Percentiles rank a stretch among this genome's conserved stretches.
Conservation (phyloP, 768 basidiomycete species). For the Amanita pallidorosea region DNA sequence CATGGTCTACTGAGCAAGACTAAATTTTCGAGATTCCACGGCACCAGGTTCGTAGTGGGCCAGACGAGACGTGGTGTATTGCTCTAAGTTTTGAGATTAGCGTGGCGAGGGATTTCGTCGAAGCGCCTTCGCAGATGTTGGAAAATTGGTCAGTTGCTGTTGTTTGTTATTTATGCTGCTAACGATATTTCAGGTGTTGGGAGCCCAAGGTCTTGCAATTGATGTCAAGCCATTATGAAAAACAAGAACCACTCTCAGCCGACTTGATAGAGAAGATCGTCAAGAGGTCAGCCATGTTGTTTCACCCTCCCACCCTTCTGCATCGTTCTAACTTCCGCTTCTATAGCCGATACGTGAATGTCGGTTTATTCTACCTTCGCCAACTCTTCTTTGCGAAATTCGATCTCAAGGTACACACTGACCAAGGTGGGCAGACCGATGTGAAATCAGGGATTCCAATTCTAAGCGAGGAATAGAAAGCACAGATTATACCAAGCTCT, state of each 20-base stretch:
- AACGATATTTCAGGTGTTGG: constrained; percentile 47
- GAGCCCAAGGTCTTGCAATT: constrained; percentile 64
- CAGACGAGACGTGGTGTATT: background rate
- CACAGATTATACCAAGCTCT: constrained; percentile 69
- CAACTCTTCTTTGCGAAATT: constrained; percentile 81
- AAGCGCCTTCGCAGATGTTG: constrained; percentile 87
- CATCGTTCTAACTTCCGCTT: background rate
- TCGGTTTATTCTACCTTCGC: constrained; percentile 72
- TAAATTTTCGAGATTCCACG: constrained; percentile 70
- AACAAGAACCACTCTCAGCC: constrained; percentile 54
- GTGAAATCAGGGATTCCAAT: background rate
- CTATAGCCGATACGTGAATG: constrained; percentile 62
- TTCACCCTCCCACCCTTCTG: background rate
- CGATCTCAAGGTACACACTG: constrained; percentile 67
- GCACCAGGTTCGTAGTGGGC: constrained; percentile 41
- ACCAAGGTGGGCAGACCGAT: constrained; percentile 33
- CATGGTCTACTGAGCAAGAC: constrained; percentile 62
- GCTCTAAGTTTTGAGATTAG: constrained; percentile 12
- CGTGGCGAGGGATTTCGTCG: constrained; percentile 75
- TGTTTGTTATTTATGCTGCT: background rate
- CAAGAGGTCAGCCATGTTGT: constrained; percentile 39
- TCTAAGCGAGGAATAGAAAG: constrained; percentile 23
- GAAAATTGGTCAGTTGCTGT: constrained; percentile 61
- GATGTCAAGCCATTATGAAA: constrained; percentile 78
- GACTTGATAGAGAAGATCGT: constrained; percentile 75